Evolutionary conservation across 108 stramenopile species (phyloP), one percentile per base, ranked within the genome.

Genomic region (Nitzschia inconspicua): DNA sequence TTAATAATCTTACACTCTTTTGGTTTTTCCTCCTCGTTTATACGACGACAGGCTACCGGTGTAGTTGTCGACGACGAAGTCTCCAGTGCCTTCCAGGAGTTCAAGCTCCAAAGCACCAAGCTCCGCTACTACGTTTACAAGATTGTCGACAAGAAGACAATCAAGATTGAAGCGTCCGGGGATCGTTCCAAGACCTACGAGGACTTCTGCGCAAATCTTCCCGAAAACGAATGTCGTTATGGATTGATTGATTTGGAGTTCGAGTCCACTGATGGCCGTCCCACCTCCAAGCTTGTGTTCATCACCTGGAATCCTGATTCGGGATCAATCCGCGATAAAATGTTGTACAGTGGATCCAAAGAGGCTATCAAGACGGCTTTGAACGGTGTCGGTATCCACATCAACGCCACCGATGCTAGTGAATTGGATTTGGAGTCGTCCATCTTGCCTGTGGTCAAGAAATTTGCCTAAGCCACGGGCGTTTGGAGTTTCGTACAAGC

Each of bases 301-400:
- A 89, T 98, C 61, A 83, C 88, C 35, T 98, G 97, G 97, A 86
- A 83, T 47, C 97, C 97, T 2, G 97, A 98, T 57, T 86, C 84
- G 20, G 94, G 89, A 19, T 60, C 66, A 19, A 73, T 98, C 49
- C 74, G 88, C 61, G 47, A 75, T 49, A 98, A 98, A 78, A 98
- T 98, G 97, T 62, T 96, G 41, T 98, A 96, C 82, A 71, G 84
- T 57, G 94, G 89, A 24, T 88, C 87, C 37, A 98, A 98, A 77
- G 95, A 98, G 58, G 88, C 89, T 31, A 69, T 96, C 61, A 89
- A 89, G 65, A 66, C 70, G 63, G 88, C 76, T n/a, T 60, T 95
- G 44, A 60, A 55, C 51, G 95, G 95, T 23, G 86, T 95, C 51
- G 86, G 88, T 43, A 89, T 92, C 66, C 84, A 86, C 53, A 83